These are phyloP conservation scores for Sarcodon sp. DNA, from an alignment of 768 basidiomycete species.

Conservation along the genomic window DNA sequence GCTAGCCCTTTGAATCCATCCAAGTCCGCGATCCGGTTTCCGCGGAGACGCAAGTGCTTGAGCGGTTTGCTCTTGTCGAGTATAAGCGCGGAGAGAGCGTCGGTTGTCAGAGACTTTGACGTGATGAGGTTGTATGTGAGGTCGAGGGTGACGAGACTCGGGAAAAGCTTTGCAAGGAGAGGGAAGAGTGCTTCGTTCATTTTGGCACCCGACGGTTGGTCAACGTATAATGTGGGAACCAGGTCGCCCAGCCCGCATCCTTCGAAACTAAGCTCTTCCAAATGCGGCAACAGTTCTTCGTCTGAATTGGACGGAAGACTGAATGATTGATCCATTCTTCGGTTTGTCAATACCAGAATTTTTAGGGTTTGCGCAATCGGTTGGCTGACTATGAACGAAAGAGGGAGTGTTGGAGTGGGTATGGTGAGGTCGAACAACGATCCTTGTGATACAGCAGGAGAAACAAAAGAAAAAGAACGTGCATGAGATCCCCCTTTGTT, in stretches of 20 bases:
- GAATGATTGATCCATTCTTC: conserved; percentile 57
- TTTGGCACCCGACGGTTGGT: conserved; percentile 25
- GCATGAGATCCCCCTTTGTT: conserved; percentile 32
- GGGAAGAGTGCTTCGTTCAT: conserved; percentile 43
- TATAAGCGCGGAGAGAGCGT: conserved; percentile 36
- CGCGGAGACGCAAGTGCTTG: conserved; percentile 51
- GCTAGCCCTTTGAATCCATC: conserved; percentile 51
- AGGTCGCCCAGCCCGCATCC: conserved; percentile 57
- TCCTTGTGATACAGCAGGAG: conserved; percentile 10
- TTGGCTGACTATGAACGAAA: conserved; percentile 29
- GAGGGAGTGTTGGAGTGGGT: conserved; percentile 56
- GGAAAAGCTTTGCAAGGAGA: conserved; percentile 54
- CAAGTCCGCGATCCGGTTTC: conserved; percentile 51
- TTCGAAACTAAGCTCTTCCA: conserved; percentile 68
- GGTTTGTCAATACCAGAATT: conserved; percentile 44
- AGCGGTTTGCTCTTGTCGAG: conserved; percentile 31
- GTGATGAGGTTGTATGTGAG: conserved; percentile 66
- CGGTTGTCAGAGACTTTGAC: conserved; percentile 33
- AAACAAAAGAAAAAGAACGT: conserved; percentile 47
- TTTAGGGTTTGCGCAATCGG: conserved; percentile 47
- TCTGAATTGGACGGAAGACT: conserved; percentile 28
- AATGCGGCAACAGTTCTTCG: conserved; percentile 37
- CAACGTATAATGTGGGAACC: conserved; percentile 24
- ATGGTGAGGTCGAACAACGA: conserved; percentile 22
- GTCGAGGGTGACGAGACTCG: conserved; percentile 53